Evolutionary conservation across 371 early-diverging fungal genomes (phyloP).

Genomic region (Coemansia sp.): DNA sequence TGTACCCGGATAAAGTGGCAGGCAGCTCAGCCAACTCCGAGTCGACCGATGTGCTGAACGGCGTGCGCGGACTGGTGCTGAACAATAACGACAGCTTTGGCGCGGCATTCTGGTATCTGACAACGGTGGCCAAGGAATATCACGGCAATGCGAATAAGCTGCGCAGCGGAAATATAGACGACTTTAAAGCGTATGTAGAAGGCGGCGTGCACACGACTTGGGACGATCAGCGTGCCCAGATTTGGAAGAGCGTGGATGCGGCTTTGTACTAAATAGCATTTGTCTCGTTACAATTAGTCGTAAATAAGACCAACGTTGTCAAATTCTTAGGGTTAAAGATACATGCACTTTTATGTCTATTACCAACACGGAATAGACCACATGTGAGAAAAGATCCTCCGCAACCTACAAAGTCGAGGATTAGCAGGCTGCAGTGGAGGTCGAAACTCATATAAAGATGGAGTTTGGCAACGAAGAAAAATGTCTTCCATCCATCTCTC

Average conservation of each 20-base stretch:
- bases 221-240: conserved; percentile 21
- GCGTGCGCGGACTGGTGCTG: conserved; percentile 33
- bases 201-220: conserved; percentile 35
- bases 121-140: conserved; percentile 10
- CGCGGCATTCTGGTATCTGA: conserved; percentile 47
- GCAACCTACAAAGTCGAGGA: background rate
- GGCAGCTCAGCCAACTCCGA: background rate
- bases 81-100: conserved; percentile 50
- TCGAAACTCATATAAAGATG: background rate
- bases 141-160: conserved; percentile 25
- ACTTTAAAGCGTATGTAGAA: conserved; percentile 41
- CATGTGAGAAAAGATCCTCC: background rate
- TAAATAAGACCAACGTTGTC: background rate
- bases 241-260: conserved; percentile 27
- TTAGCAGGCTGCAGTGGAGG: too few relatives aligned
- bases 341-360: too few relatives aligned
- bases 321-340: too few relatives aligned
- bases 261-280: background rate
- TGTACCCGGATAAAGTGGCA: conserved; percentile 21
- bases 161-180: conserved; percentile 34
- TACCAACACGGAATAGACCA: too few relatives aligned
- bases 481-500: background rate
- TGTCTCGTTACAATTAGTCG: background rate
- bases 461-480: background rate
- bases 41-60: conserved; percentile 10